Percentiles rank a stretch among this genome's conserved stretches.
These are phyloP conservation scores for Aspergillus eucalypticola DNA, from an alignment of 2,329 filamentous ascomycete species.

Conservation along the genomic window DNA sequence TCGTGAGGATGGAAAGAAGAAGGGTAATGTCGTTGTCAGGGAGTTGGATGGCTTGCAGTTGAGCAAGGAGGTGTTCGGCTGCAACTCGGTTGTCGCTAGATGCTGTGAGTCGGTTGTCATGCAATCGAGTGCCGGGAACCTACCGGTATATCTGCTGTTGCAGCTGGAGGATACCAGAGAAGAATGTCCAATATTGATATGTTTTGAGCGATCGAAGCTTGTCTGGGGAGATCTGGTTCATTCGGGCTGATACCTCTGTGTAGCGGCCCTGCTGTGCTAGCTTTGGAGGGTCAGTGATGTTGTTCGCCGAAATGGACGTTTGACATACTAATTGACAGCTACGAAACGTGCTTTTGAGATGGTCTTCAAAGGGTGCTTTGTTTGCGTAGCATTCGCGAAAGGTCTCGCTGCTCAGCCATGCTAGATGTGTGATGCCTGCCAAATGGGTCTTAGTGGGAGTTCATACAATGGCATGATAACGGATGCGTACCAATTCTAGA, in stretches of 20 bases:
- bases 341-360: conserved; percentile 71
- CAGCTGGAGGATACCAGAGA: conserved; percentile 45
- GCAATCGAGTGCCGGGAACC: conserved; percentile 4
- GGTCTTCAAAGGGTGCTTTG: conserved; percentile 71
- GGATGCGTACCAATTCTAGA: conserved; percentile 66
- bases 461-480: no score
- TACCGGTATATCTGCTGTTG: conserved; percentile 46
- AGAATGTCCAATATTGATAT: conserved; percentile 59
- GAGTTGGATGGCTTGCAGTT: conserved; percentile 55
- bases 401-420: conserved; percentile 64
- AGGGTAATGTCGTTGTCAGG: conserved; percentile 62
- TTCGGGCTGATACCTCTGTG: conserved; percentile 62
- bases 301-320: not conserved
- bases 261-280: conserved; percentile 69
- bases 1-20: conserved; percentile 59
- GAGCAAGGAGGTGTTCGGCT: conserved; percentile 58
- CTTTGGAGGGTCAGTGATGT: conserved; percentile 25
- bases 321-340: conserved; percentile 61
- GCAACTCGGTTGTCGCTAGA: conserved; percentile 57
- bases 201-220: conserved; percentile 72
- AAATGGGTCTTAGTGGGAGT: conserved; percentile 17
- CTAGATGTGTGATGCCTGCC: conserved; percentile 55
- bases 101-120: conserved; percentile 11
- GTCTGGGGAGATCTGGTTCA: conserved; percentile 63
- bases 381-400: conserved; percentile 72